Evolutionary conservation across 2,329 filamentous ascomycete genomes (phyloP).

Genomic region (Pseudofabraea citricarpa): DNA sequence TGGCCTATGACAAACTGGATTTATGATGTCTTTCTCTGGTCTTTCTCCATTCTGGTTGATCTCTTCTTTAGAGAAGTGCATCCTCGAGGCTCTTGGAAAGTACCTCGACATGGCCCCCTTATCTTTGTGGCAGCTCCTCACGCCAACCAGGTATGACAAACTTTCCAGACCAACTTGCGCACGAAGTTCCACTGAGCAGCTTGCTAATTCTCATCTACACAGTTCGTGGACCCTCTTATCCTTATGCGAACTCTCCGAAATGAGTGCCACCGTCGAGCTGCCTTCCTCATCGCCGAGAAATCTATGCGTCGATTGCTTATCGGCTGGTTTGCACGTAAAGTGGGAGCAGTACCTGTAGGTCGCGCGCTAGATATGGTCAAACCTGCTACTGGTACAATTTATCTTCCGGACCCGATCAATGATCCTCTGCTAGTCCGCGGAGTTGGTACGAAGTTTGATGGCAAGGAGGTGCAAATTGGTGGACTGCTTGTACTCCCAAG

Average conservation of each 20-base stretch:
- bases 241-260: slow-evolving; percentile 83
- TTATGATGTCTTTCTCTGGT: slow-evolving; percentile 75
- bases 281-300: slow-evolving; percentile 91
- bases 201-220: too few relatives aligned
- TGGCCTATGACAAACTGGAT: slow-evolving; percentile 69
- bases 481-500: slow-evolving; percentile 85
- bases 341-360: slow-evolving; percentile 89
- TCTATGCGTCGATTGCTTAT: slow-evolving; percentile 89
- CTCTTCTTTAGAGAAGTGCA: slow-evolving; percentile 98
- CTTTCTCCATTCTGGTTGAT: slow-evolving; percentile 79
- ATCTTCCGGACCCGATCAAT: slow-evolving; percentile 81
- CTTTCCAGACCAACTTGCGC: too few relatives aligned
- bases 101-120: slow-evolving; percentile 81
- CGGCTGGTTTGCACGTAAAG: slow-evolving; percentile 76
- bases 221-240: slow-evolving; percentile 95
- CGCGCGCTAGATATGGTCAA: slow-evolving; percentile 87
- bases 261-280: slow-evolving; percentile 83
- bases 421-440: slow-evolving; percentile 79
- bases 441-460: slow-evolving; percentile 77
- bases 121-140: slow-evolving; percentile 96
- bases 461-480: slow-evolving; percentile 64
- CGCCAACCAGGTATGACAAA: slow-evolving; percentile 80
- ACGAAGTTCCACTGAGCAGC: too few relatives aligned
- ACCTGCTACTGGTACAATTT: slow-evolving; percentile 73
- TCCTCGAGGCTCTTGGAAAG: slow-evolving; percentile 90